Conservation (phyloP, 805 yeast species). For the Candida nemodendra region DNA sequence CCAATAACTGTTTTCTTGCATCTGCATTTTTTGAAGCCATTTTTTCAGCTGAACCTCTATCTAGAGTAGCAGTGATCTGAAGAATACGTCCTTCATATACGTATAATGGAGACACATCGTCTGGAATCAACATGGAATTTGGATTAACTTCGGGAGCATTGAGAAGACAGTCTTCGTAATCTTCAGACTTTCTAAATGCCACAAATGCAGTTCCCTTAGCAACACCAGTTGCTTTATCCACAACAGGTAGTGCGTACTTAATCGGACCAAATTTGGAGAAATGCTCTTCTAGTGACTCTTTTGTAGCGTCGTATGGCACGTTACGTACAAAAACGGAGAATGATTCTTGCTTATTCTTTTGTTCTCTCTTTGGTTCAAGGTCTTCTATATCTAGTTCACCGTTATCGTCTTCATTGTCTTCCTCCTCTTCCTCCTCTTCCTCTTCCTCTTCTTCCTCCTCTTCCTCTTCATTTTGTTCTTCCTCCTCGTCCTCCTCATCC, state of each 20-base stretch:
- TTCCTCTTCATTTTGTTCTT: conserved; percentile 32
- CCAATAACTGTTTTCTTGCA: conserved; percentile 71
- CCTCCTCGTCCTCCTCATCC: conserved; percentile 32
- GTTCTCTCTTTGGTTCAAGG: conserved; percentile 27
- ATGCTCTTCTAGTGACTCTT: conserved; percentile 73
- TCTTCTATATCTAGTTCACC: conserved; percentile 24
- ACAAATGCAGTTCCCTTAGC: conserved; percentile 96
- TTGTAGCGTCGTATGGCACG: conserved; percentile 91
- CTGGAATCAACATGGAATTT: conserved; percentile 74
- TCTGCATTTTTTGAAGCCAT: conserved; percentile 72
- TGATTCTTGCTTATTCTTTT: conserved; percentile 61
- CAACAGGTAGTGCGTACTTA: conserved; percentile 89
- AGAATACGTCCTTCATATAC: conserved; percentile 91
- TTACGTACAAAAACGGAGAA: conserved; percentile 85
- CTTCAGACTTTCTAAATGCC: conserved; percentile 65
- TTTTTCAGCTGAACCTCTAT: conserved; percentile 74
- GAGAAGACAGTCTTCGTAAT: conserved; percentile 65
- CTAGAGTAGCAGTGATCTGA: conserved; percentile 81
- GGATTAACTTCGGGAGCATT: conserved; percentile 72
- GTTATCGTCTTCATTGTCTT: conserved; percentile 29
- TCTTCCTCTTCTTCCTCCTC: conserved; percentile 30
- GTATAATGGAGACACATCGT: conserved; percentile 85
- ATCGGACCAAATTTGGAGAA: conserved; percentile 83
- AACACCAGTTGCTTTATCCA: conserved; percentile 78
- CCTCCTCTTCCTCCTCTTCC: conserved; percentile 29